These are phyloP conservation scores for Xylaria acuta DNA, from an alignment of 495 filamentous ascomycete genomes.

Conservation along the genomic window DNA sequence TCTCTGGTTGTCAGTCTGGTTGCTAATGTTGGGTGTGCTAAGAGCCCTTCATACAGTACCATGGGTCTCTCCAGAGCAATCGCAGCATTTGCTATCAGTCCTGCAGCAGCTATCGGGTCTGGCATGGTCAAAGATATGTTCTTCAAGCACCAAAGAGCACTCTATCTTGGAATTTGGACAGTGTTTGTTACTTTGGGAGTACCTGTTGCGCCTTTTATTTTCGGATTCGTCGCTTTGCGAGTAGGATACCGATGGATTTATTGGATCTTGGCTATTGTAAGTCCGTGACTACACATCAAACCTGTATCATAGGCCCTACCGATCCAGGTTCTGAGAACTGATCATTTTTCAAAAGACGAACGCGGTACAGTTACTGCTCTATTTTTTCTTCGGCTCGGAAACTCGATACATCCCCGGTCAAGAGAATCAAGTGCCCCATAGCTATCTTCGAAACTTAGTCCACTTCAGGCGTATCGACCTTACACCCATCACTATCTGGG, in stretches of 20 bases:
- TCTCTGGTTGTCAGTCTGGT: constrained; percentile 9
- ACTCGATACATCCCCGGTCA: constrained; percentile 52
- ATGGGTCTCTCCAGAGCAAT: constrained; percentile 55
- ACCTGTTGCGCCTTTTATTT: constrained; percentile 46
- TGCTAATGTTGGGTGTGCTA: constrained; percentile 60
- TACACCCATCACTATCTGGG: constrained; percentile 46
- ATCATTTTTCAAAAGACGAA: constrained; percentile 51
- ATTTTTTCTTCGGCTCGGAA: constrained; percentile 64
- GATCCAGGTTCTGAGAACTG: background rate
- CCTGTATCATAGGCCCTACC: background rate
- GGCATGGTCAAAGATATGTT: constrained; percentile 61
- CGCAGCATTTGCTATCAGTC: constrained; percentile 59
- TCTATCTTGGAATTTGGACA: constrained; percentile 63
- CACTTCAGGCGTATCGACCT: constrained; percentile 43
- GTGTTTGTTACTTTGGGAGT: constrained; percentile 59
- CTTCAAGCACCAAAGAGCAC: constrained; percentile 54
- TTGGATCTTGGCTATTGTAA: constrained; percentile 54
- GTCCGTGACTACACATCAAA: constrained; percentile 18
- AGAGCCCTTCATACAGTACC: constrained; percentile 51
- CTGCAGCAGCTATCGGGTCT: constrained; percentile 59
- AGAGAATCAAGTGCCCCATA: constrained; percentile 46
- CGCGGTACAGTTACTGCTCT: constrained; percentile 59
- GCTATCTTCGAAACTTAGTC: constrained; percentile 53
- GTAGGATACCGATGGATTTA: constrained; percentile 50
- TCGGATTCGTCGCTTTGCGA: constrained; percentile 50